These are phyloP conservation scores for Pythium pectinolyticum DNA, from an alignment of 352 stramenopile genomes.

Conservation along the genomic window DNA sequence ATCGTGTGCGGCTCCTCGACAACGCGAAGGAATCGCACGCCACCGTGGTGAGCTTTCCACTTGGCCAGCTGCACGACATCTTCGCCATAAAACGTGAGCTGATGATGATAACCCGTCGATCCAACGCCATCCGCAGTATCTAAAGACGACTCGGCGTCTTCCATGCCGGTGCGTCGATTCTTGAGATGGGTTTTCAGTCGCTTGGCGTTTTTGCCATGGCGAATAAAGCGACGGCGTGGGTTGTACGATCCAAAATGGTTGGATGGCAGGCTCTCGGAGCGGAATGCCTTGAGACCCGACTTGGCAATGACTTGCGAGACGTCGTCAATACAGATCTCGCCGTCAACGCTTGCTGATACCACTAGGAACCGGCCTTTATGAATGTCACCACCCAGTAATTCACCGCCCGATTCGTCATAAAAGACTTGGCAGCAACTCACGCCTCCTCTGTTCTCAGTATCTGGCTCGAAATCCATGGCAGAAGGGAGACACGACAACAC, in stretches of 20 bases:
- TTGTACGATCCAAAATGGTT: conserved; percentile 68
- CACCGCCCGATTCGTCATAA: conserved; percentile 65
- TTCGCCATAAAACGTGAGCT: neutral
- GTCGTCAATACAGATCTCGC: conserved; percentile 53
- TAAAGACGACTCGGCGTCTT: neutral
- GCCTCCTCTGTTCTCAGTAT: conserved; percentile 20
- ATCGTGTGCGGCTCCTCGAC: conserved; percentile 62
- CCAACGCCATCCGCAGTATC: neutral
- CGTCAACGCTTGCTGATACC: conserved; percentile 38
- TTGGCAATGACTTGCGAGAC: conserved; percentile 48
- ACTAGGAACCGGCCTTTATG: conserved; percentile 48
- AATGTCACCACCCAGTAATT: conserved; percentile 50
- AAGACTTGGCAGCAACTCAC: conserved; percentile 55
- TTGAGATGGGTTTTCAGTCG: conserved; percentile 41
- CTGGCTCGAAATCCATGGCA: neutral
- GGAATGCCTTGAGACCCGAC: conserved; percentile 46
- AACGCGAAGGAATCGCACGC: conserved; percentile 47
- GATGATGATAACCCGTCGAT: neutral
- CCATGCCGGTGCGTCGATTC: conserved; percentile 8
- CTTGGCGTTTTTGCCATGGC: conserved; percentile 65
- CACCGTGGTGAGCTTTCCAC: conserved; percentile 59
- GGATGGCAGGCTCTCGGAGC: conserved; percentile 56
- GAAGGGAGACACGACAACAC: neutral
- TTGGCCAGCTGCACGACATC: conserved; percentile 44
- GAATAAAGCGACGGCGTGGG: conserved; percentile 60